phyloP scores from a whole-genome alignment of 352 stramenopile genomes.

The Phytophthora citrophthora region DNA sequence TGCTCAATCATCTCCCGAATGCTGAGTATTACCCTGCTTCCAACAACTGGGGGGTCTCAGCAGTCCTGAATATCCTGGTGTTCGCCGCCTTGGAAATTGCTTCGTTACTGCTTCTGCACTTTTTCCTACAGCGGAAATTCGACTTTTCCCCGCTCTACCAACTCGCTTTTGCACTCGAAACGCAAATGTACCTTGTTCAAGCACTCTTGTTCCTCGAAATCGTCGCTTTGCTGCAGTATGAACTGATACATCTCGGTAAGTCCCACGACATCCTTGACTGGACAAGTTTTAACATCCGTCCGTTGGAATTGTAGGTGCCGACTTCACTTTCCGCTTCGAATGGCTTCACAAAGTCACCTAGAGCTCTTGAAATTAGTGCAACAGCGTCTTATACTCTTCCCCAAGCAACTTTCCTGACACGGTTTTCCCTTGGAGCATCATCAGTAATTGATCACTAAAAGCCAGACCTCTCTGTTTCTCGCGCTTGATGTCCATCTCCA shows the following conservation, averaged over 20 bases:
- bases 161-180: slow-evolving; percentile 50
- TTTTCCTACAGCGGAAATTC: slow-evolving; percentile 35
- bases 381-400: slow-evolving; percentile 49
- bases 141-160: slow-evolving; percentile 35
- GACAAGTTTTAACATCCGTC: no score
- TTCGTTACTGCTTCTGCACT: slow-evolving; percentile 24
- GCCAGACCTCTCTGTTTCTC: slow-evolving; percentile 52
- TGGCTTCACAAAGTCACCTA: neutral
- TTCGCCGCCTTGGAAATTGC: slow-evolving; percentile 38
- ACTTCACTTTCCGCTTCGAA: slow-evolving; percentile 12
- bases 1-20: slow-evolving; percentile 41
- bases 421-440: slow-evolving; percentile 65
- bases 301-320: neutral
- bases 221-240: slow-evolving; percentile 8
- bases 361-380: slow-evolving; percentile 20
- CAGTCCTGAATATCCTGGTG: slow-evolving; percentile 11
- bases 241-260: slow-evolving; percentile 14
- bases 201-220: slow-evolving; percentile 7
- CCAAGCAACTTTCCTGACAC: slow-evolving; percentile 54
- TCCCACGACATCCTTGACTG: neutral
- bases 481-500: slow-evolving; percentile 59
- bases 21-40: slow-evolving; percentile 37
- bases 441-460: slow-evolving; percentile 62
- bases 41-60: slow-evolving; percentile 1
- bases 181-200: slow-evolving; percentile 21